A percentile compares a stretch with the other conserved stretches of the same genome.
Evolutionary conservation across 1,284 basidiomycete species (phyloP).

Genomic region (Cerioporus squamosus): DNA sequence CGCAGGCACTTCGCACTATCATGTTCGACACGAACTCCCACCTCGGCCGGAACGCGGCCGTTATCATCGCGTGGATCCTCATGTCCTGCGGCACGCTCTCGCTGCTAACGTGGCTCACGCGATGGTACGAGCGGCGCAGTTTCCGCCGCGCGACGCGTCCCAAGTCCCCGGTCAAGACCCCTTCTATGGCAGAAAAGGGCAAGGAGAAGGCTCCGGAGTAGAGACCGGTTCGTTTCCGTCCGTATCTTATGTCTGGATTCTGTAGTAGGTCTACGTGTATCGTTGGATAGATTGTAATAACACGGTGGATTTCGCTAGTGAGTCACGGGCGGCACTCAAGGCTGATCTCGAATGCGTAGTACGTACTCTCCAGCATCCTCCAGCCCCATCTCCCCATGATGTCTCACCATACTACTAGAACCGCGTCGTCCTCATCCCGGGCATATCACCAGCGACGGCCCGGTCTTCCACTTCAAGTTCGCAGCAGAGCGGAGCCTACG

Average conservation of each 20-base stretch:
- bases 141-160: conserved; percentile 1
- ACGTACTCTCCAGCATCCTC: no score
- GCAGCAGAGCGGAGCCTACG: no score
- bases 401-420: no score
- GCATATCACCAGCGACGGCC: no score
- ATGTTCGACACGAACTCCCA: conserved; percentile 53
- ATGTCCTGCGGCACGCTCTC: conserved; percentile 43
- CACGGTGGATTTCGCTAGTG: no score
- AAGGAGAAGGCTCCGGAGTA: conserved; percentile 12
- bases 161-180: neutral
- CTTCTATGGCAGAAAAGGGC: neutral
- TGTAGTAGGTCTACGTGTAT: neutral
- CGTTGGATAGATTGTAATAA: neutral
- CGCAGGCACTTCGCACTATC: conserved; percentile 46
- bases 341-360: no score
- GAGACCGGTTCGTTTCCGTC: neutral
- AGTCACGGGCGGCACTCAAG: no score
- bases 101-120: conserved; percentile 45
- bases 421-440: no score
- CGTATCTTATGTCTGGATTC: neutral
- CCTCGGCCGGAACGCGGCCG: conserved; percentile 47
- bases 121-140: conserved; percentile 26
- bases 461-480: no score
- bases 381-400: no score
- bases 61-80: conserved; percentile 50